Base-by-base conservation (phyloP, 306 rosid genomes). In the Senna siamea region DNA sequence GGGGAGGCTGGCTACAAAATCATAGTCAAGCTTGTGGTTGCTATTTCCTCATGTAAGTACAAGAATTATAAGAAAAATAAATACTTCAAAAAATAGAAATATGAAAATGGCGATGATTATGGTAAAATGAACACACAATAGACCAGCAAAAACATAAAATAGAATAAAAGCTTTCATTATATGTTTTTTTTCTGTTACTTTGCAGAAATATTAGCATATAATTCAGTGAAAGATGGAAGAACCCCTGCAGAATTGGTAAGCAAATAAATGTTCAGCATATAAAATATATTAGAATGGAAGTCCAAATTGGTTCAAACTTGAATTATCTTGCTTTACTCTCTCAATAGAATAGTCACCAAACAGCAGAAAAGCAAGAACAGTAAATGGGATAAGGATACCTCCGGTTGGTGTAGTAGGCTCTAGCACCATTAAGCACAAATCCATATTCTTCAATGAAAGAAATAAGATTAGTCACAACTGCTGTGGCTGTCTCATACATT, bases 1-100 rank as follows among this genome's bases (percentile, higher is more conserved):
- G 92, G 7, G 97, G 99, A 80, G 99, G 99, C 87, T 94, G 95
- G 86, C 99, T 94, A 88, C 80, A 79, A 85, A 75, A 54, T 54
- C 75, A 79, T 15, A 23, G 38, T 70, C 48, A 73, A 70, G 47
- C 41, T 69, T 75, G 40, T 44, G 37, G 75, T 59, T 48, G 40
- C 58, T 5, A 23, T 58, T 52, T 56, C 55, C 50, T 57, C 60
- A 43, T 34, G 44, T 15, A 78, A 66, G 63, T 32, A 19, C 44
- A 76, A 69, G 7, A 62, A 34, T 22, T 61, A 79, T 43, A 52
- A 37, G 34, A 14, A 41, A 5, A 32, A 48, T 12, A 55, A 64
- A 48, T 50, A 40, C 34, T 50, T 59, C 51, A 65, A 50, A 70
- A 64, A 15, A 35, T 58, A 56, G 20, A 11, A 28, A 38, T 63